These are phyloP conservation scores for Heritiera fomes DNA, from an alignment of 345 rosid species.

Conservation along the genomic window DNA sequence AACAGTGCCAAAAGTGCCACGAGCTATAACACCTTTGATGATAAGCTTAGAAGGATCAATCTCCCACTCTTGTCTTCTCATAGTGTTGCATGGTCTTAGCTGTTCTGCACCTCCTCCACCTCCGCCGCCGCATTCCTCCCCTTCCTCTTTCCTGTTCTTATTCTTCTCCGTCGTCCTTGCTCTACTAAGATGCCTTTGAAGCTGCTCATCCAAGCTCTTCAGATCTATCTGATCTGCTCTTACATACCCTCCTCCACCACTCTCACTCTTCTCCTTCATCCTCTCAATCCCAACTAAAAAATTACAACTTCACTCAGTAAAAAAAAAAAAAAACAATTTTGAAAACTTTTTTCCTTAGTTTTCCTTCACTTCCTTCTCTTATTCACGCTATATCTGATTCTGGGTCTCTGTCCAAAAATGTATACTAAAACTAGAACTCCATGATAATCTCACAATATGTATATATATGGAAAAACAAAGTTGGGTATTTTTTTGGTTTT, in stretches of 20 bases:
- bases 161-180: constrained; percentile 88
- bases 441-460: background rate
- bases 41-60: constrained; percentile 93
- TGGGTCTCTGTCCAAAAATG: constrained; percentile 10
- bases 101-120: background rate
- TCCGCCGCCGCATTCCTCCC: constrained; percentile 29
- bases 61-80: constrained; percentile 85
- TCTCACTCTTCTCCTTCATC: constrained; percentile 65
- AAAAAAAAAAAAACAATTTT: background rate
- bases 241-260: constrained; percentile 75
- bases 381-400: background rate
- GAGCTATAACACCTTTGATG: constrained; percentile 76
- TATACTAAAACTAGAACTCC: constrained; percentile 3
- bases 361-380: background rate
- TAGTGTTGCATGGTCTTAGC: constrained; percentile 21
- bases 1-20: constrained; percentile 95
- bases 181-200: constrained; percentile 81
- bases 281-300: constrained; percentile 15
- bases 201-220: constrained; percentile 90
- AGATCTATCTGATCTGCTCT: constrained; percentile 98
- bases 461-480: background rate
- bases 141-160: constrained; percentile 45
- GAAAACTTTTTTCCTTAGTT: too few relatives aligned
- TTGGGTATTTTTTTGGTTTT: background rate
- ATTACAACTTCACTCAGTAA: background rate